Conservation (phyloP, 345 rosid genomes). For the Eucalyptus urophylla region DNA sequence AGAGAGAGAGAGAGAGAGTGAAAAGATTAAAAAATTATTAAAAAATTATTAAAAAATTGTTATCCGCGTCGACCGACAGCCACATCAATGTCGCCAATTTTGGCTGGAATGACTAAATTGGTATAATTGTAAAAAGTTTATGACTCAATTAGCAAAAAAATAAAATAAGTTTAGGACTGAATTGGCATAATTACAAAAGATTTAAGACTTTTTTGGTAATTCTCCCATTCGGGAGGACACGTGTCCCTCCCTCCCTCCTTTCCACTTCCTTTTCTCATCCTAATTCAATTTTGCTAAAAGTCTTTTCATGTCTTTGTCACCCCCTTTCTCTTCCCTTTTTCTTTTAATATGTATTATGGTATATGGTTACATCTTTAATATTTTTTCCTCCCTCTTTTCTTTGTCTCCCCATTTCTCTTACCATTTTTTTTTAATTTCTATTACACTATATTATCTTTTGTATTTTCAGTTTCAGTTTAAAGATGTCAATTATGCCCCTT, state of each 20-base stretch:
- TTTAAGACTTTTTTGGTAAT: too few relatives aligned
- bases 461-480: not conserved
- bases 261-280: not conserved
- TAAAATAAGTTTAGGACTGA: too few relatives aligned
- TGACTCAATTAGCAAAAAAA: too few relatives aligned
- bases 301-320: not conserved
- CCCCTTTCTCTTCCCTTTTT: not conserved
- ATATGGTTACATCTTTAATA: not conserved
- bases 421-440: not conserved
- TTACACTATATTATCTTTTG: not conserved
- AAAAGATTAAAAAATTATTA: too few relatives aligned
- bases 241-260: not conserved
- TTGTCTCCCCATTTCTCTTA: not conserved
- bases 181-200: too few relatives aligned
- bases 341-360: not conserved
- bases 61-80: fast-evolving
- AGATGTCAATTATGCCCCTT: not conserved
- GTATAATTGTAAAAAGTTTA: too few relatives aligned
- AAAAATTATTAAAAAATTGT: too few relatives aligned
- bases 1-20: too few relatives aligned
- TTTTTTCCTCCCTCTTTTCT: not conserved
- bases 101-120: fast-evolving
- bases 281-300: not conserved
- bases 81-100: fast-evolving
- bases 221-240: not conserved